A percentile compares a stretch with the other conserved stretches of the same genome.
These are phyloP conservation scores for Themeda triandra DNA, from an alignment of 176 grass and related monocot species.

Conservation along the genomic window DNA sequence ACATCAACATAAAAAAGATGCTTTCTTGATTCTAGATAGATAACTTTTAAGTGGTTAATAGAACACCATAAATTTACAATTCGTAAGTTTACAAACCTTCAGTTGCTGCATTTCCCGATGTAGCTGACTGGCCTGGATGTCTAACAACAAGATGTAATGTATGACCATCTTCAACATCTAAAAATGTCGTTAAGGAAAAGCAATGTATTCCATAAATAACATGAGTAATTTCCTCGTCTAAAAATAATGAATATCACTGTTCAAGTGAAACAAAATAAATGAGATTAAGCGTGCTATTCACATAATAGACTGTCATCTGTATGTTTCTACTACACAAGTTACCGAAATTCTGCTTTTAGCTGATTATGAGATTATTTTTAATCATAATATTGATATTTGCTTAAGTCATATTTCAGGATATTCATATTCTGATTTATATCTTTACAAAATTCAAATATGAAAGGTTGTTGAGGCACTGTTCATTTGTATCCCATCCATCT, in stretches of 20 bases:
- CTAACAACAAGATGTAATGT: conserved; percentile 98
- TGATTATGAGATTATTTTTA: neutral
- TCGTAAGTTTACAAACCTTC: conserved; percentile 52
- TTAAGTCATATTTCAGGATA: neutral
- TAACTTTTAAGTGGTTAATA: conserved; percentile 15
- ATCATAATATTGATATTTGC: neutral
- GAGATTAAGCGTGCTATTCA: neutral
- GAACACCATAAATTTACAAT: neutral
- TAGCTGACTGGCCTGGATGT: conserved; percentile 61
- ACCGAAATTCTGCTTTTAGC: neutral
- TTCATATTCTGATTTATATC: neutral
- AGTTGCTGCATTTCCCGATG: conserved; percentile 47
- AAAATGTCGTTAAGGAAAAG: conserved; percentile 43
- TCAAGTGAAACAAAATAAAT: neutral
- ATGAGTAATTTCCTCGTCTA: neutral
- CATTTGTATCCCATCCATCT: neutral
- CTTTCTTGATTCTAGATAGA: neutral
- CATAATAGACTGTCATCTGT: neutral
- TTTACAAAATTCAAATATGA: neutral
- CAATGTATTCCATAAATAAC: neutral
- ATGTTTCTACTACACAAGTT: neutral
- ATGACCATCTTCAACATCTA: conserved; percentile 99
- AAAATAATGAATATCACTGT: neutral
- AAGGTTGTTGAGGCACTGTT: no score
- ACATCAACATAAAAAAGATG: conserved; percentile 3